These are phyloP conservation scores for Xylaria sp. DNA, from an alignment of 2,329 filamentous ascomycete genomes.

Conservation along the genomic window DNA sequence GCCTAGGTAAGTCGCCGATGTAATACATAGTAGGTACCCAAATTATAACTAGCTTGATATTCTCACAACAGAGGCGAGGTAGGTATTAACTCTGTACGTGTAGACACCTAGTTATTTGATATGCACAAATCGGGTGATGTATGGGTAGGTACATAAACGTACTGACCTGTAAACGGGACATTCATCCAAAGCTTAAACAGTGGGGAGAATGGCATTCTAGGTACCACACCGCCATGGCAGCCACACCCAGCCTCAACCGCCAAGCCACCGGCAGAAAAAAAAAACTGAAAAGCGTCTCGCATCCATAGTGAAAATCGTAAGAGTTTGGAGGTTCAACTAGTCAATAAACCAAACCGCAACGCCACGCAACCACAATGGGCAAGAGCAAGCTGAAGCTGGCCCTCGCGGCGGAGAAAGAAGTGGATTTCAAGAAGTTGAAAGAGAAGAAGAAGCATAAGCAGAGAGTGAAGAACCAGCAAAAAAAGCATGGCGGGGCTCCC, in stretches of 20 bases:
- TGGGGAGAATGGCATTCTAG: too few species aligned
- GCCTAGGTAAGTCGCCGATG: too few species aligned
- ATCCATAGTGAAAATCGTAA: conserved; percentile 10
- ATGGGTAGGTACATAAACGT: too few species aligned
- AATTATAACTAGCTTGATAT: too few species aligned
- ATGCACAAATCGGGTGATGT: too few species aligned
- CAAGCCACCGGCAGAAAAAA: conserved; percentile 26
- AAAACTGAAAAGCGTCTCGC: conserved; percentile 18
- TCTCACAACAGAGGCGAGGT: too few species aligned
- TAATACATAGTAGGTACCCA: too few species aligned
- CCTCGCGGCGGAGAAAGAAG: conserved; percentile 34
- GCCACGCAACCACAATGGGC: conserved; percentile 29
- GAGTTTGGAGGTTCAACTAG: neutral
- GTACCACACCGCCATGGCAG: conserved; percentile 17
- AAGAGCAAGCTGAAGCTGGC: conserved; percentile 35
- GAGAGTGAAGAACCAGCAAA: conserved; percentile 25
- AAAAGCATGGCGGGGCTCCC: conserved; percentile 27
- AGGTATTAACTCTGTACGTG: too few species aligned
- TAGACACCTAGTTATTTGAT: too few species aligned
- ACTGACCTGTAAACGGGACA: too few species aligned
- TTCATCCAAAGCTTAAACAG: too few species aligned
- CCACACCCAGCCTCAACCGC: conserved; percentile 8
- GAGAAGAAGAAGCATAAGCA: conserved; percentile 37
- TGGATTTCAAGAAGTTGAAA: conserved; percentile 36
- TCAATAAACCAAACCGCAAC: conserved; percentile 9